A percentile compares a stretch with the other conserved stretches of the same genome.
Conservation (phyloP, 495 filamentous ascomycete species). For the Tuber microsphaerosporum region DNA sequence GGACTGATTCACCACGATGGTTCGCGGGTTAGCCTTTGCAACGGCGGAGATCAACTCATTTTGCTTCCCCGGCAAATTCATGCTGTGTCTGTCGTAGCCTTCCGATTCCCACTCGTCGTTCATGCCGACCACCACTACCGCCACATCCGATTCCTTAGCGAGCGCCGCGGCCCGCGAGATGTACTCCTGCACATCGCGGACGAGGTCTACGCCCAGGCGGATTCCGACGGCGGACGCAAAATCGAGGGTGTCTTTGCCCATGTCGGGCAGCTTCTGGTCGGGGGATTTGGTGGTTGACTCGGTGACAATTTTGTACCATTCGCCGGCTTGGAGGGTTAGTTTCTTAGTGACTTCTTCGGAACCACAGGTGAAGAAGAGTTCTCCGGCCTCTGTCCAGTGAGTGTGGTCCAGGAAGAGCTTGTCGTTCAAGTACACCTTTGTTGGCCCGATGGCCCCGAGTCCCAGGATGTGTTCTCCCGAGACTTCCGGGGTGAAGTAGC, state of each 20-base stretch:
- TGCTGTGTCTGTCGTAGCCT: slow-evolving; percentile 68
- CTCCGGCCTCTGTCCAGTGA: slow-evolving; percentile 58
- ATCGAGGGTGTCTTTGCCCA: slow-evolving; percentile 42
- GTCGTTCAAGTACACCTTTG: slow-evolving; percentile 59
- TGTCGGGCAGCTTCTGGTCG: slow-evolving; percentile 49
- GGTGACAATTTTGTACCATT: slow-evolving; percentile 48
- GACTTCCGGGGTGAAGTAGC: slow-evolving; percentile 48
- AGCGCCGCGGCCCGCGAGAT: slow-evolving; percentile 16
- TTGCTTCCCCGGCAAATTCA: slow-evolving; percentile 69
- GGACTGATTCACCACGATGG: slow-evolving; percentile 72
- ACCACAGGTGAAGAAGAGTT: slow-evolving; percentile 52
- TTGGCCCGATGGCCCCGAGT: slow-evolving; percentile 68
- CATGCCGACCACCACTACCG: slow-evolving; percentile 70
- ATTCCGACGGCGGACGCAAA: slow-evolving; percentile 18
- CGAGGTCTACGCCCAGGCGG: slow-evolving; percentile 9
- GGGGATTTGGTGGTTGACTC: slow-evolving; percentile 55
- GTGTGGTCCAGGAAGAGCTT: slow-evolving; percentile 64
- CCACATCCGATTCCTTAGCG: slow-evolving; percentile 52
- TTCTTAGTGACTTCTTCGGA: slow-evolving; percentile 51
- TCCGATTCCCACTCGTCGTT: slow-evolving; percentile 83
- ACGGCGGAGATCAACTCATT: slow-evolving; percentile 65
- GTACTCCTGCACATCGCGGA: slow-evolving; percentile 1
- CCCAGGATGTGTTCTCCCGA: slow-evolving; percentile 65
- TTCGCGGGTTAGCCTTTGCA: slow-evolving; percentile 60
- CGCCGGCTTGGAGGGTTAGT: slow-evolving; percentile 47